Base-by-base conservation (phyloP, 2,329 filamentous ascomycete species). In the Drechslerella coelobrocha region DNA sequence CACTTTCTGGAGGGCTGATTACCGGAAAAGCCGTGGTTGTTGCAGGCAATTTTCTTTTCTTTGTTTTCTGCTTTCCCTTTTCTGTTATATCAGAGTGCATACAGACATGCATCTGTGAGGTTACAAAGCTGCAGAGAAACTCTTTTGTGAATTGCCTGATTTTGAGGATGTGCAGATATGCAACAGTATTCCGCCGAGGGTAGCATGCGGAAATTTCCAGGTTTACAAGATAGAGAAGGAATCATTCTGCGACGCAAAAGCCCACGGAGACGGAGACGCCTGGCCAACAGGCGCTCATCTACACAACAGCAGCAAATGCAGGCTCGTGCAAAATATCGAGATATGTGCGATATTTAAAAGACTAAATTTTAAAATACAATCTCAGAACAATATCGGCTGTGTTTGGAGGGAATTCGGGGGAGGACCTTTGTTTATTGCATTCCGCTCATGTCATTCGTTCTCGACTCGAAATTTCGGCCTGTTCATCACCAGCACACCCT, bases 371-470 rank as follows among this genome's bases (percentile, higher is more conserved):
- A 45, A 45, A 45, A 45, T 45, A 6, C 41, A 19, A 19, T 8
- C 8, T n/a, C 19, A 19, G 5, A 45, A 6, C 41, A 19, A 45
- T n/a, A 45, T 45, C 41, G 17, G 41, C 5, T 6, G 41, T 12
- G 12, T 23, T 45, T 10, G 41, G 19, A 7, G 41, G 19, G 41
- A 45, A 23, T 19, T 23, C 41, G 14, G 19, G 5, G 19, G 3
- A 9, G 2, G 41, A 17, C 9, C 7, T n/a, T 14, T 45, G 41
- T n/a, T n/a, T n/a, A 45, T 45, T 45, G 41, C 65, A 69, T 69
- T 69, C 65, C 65, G 47, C 52, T 51, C 34, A 53, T 69, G 26
- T 57, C 52, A 69, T 69, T 69, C 57, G 65, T 57, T 59, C 65
- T 61, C 53, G 45, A 69, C 56, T 57, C 27, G 63, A 62, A 68